phyloP scores from a whole-genome alignment of 73 alveolate genomes.

The Paramecium pentaurelia region DNA sequence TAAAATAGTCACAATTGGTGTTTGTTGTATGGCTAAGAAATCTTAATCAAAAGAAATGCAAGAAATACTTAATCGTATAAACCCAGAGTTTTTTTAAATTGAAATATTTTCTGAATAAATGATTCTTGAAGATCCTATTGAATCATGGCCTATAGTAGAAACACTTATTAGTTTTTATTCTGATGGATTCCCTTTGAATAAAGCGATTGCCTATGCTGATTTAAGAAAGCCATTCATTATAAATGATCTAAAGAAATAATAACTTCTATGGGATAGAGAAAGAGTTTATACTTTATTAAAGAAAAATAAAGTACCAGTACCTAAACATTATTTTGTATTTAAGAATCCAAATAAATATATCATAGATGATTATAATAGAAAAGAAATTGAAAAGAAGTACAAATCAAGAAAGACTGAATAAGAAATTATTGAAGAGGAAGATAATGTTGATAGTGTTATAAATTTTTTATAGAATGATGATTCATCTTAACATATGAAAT shows the following conservation, averaged over 20 bases:
- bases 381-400: not conserved
- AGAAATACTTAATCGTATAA: conserved; percentile 71
- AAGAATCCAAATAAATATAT: conserved; percentile 37
- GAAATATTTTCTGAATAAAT: conserved; percentile 77
- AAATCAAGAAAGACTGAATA: not conserved
- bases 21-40: conserved; percentile 90
- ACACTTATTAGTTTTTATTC: conserved; percentile 86
- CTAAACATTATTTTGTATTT: conserved; percentile 43
- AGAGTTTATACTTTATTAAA: conserved; percentile 63
- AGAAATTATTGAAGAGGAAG: conserved; percentile 7
- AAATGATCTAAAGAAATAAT: conserved; percentile 86
- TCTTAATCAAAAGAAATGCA: conserved; percentile 80
- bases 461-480: conserved; percentile 15
- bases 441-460: conserved; percentile 14
- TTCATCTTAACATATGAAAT: not conserved
- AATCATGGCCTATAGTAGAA: conserved; percentile 91
- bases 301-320: conserved; percentile 50
- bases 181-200: conserved; percentile 89
- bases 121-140: conserved; percentile 84
- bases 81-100: conserved; percentile 71
- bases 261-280: conserved; percentile 91
- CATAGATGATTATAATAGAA: conserved; percentile 29
- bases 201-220: conserved; percentile 82
- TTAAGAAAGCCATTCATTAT: conserved; percentile 84
- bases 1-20: conserved; percentile 66